Evolutionary conservation across 2,329 filamentous ascomycete species (phyloP).

Genomic region (Aspergillus ustus): DNA sequence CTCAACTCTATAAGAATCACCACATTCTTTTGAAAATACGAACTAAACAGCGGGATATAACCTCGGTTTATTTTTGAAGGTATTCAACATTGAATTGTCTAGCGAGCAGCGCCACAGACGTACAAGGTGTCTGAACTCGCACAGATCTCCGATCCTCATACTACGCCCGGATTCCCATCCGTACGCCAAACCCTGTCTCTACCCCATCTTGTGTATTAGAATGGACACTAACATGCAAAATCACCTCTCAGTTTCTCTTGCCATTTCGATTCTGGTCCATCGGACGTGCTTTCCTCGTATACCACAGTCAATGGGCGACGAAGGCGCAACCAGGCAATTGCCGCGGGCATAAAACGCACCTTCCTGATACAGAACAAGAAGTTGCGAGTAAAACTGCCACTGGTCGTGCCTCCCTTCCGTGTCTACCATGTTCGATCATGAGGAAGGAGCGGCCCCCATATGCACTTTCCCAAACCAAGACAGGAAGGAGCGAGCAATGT

Average conservation of each 20-base stretch:
- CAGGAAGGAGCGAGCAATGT: not conserved
- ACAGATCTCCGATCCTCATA: too few relatives aligned
- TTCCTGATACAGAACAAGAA: not conserved
- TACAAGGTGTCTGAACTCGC: too few relatives aligned
- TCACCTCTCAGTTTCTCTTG: too few relatives aligned
- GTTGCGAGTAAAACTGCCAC: not conserved
- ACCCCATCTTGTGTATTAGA: too few relatives aligned
- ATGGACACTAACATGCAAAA: not conserved
- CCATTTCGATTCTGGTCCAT: not conserved
- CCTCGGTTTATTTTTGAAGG: not conserved
- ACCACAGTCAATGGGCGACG: not conserved
- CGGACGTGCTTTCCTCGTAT: too few relatives aligned
- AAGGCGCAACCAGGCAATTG: not conserved
- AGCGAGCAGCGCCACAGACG: too few relatives aligned
- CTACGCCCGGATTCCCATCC: too few relatives aligned
- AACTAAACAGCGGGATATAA: not conserved
- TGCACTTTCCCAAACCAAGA: too few relatives aligned
- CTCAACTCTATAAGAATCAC: not conserved
- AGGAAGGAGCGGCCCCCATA: not conserved
- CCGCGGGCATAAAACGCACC: not conserved
- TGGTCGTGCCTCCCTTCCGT: not conserved
- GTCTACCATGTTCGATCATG: not conserved
- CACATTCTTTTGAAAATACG: not conserved
- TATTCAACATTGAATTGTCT: not conserved
- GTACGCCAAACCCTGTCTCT: too few relatives aligned